Percentiles rank a stretch among this genome's conserved stretches.
Evolutionary conservation across 176 grass and related monocot genomes (phyloP).

Genomic region (Oropetium thomaeum): DNA sequence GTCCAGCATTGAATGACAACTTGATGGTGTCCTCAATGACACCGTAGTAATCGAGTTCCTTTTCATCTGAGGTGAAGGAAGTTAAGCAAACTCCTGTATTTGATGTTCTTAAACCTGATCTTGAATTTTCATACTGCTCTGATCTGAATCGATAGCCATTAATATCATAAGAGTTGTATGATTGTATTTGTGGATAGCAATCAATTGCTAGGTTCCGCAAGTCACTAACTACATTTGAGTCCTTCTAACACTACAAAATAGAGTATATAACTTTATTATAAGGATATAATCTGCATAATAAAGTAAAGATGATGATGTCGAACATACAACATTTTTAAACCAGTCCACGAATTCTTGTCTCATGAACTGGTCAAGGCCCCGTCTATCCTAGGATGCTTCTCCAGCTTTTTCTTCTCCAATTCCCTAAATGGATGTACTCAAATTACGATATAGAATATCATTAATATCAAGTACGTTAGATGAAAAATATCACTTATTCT

Average conservation of each 20-base stretch:
- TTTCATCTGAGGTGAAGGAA: neutral
- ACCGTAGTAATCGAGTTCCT: slow-evolving; percentile 24
- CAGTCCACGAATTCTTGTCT: neutral
- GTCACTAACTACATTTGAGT: neutral
- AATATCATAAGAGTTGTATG: neutral
- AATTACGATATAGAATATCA: too few species aligned
- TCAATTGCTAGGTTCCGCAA: slow-evolving; percentile 28
- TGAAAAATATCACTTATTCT: too few species aligned
- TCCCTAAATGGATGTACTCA: too few species aligned
- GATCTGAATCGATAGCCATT: slow-evolving; percentile 20
- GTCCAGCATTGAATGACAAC: slow-evolving; percentile 4
- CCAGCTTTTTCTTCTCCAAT: neutral
- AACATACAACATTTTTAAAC: too few species aligned
- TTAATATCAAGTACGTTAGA: too few species aligned
- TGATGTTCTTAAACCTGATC: neutral
- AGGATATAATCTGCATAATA: too few species aligned
- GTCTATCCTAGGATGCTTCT: neutral
- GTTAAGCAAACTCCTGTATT: slow-evolving; percentile 14
- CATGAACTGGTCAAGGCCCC: neutral
- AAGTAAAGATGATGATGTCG: too few species aligned
- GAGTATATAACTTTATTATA: too few species aligned
- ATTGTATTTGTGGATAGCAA: neutral
- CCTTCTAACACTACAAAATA: neutral
- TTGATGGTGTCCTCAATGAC: slow-evolving; percentile 20
- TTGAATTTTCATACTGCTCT: neutral